Evolutionary conservation across 2,329 filamentous ascomycete species (phyloP), one percentile per base, ranked within the genome.

Genomic region (Periconia sp.): DNA sequence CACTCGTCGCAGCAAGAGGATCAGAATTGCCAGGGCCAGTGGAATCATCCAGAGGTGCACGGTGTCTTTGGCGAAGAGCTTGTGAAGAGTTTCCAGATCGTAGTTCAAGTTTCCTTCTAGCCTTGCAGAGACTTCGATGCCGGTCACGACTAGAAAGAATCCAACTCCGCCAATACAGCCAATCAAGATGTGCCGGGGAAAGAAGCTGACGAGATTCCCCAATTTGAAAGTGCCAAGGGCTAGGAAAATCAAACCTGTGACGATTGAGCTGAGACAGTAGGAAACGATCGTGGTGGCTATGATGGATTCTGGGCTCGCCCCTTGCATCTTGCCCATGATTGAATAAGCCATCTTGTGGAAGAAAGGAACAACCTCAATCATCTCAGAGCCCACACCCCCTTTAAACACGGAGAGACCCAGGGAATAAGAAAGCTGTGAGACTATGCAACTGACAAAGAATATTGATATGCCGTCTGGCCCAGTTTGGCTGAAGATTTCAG

Each of bases 361-460:
- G 73, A 99, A 99, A 0, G 92, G 94, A 1, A 99, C 92, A 1
- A 97, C 92, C 73, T 99, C 94, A 55, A 97, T 99, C 85, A 99
- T 86, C 70, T 99, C 94, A 2, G 94, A 97, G 4, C 94, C 94
- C 46, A 99, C 85, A 3, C 89, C 91, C 12, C 94, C 92, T 54
- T 82, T 87, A 74, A 99, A 99, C 23, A 89, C 85, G 61, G 92
- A 96, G 1, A 90, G 88, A 3, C 85, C 85, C 15, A 80, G 79
- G 0, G 92, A 96, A 66, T 92, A 97, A 12, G 90, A 88, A 37
- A 99, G 71, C 66, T 99, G 94, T 0, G 94, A 88, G 28, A 97
- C 82, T 51, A 99, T 96, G 43, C 92, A 96, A 78, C 92, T 96
- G 56, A 99, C 89, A 68, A 97, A 99, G 74, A 97, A 99, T 72